Evolutionary conservation across 345 rosid genomes (phyloP), one percentile per base, ranked within the genome.

Genomic region (Pistacia integerrima): DNA sequence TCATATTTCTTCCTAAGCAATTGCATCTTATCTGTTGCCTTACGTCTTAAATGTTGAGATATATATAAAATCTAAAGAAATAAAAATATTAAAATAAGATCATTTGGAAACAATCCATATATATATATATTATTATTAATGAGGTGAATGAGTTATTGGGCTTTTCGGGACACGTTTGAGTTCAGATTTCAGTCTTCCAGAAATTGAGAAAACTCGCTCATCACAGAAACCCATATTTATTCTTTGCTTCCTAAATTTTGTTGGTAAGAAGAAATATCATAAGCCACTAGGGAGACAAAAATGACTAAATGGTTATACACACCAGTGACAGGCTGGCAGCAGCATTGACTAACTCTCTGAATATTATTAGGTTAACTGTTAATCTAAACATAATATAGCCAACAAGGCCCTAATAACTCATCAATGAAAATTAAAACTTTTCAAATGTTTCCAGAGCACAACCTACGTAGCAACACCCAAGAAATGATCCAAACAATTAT

Each of bases 401-500:
- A 58, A 20, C 35, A 41, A 38, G 4, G 46, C 8, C 16, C 75
- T 38, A 44, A 28, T 8, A 44, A n/a, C 28, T 20, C 13, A 7
- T 11, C 61, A 62, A 55, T 33, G 9, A 49, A 60, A 52, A 64
- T 12, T 18, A 20, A 7, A n/a, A 30, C 33, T 13, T 5, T 17
- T 12, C 20, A 5, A 20, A 7, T 44, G 57, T 49, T 35, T 49
- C 48, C 8, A n/a, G 61, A 64, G 30, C 12, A 35, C 20, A 64
- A 60, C 22, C 10, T 2, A 12, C 5, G 33, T 14, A 35, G 77
- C 4, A 59, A 62, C 30, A 62, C 18, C 48, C 36, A 30, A 44
- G 14, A 73, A 74, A 22, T 74, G 38, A n/a, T 35, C 61, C 5
- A 51, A n/a, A 63, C 22, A 51, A 54, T 74, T 56, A 38, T 13